Percentiles rank a stretch among this genome's conserved stretches.
Conservation (phyloP, 75 land plant genomes). For the Cupressus sempervirens region DNA sequence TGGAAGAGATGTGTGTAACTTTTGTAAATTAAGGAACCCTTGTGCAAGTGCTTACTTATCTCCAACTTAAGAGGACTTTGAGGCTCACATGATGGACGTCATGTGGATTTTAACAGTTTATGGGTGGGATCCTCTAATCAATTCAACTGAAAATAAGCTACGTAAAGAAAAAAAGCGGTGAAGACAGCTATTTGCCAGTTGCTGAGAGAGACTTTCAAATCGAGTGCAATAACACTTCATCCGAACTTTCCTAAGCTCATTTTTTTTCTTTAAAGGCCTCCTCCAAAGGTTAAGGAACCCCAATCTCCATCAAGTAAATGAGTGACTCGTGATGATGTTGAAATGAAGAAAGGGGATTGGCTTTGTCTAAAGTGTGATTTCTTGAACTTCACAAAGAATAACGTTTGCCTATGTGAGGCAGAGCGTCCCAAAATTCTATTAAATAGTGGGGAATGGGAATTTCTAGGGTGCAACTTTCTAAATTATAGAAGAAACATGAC, state of each 20-base stretch:
- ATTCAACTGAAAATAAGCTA: conserved; percentile 44
- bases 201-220: conserved; percentile 64
- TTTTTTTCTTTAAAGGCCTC: conserved; percentile 45
- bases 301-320: conserved; percentile 58
- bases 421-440: too few relatives aligned
- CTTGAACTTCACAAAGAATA: conserved; percentile 85
- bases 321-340: conserved; percentile 51
- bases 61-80: conserved; percentile 64
- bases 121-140: conserved; percentile 68
- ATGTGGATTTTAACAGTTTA: conserved; percentile 63
- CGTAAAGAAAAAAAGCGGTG: conserved; percentile 45
- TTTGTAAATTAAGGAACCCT: conserved; percentile 62
- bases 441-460: too few relatives aligned
- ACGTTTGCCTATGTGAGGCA: conserved; percentile 70
- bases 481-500: too few relatives aligned
- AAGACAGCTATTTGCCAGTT: conserved; percentile 58
- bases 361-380: conserved; percentile 85
- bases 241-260: conserved; percentile 73
- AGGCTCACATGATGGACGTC: conserved; percentile 68
- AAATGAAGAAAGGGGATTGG: conserved; percentile 87
- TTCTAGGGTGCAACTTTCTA: too few relatives aligned
- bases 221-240: conserved; percentile 74
- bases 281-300: conserved; percentile 59
- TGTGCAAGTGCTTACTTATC: too few relatives aligned
- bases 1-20: conserved; percentile 16